Evolutionary conservation across 768 basidiomycete species (phyloP).

Genomic region (Mycena chlorophos): DNA sequence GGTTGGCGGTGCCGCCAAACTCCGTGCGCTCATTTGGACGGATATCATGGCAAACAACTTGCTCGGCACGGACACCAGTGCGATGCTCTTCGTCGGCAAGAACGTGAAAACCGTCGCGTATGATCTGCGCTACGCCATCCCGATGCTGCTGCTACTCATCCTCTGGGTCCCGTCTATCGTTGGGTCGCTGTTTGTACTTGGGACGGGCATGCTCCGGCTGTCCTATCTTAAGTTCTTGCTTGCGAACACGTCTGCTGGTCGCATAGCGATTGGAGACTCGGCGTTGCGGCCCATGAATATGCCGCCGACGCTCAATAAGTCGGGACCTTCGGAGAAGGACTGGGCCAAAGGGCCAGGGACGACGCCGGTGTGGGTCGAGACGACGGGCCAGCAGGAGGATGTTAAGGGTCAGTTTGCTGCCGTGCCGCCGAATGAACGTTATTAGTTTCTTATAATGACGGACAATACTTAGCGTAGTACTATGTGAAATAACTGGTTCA

Average conservation of each 20-base stretch:
- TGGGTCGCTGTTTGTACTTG: conserved; percentile 7
- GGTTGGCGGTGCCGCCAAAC: conserved; percentile 9
- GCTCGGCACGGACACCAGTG: conserved; percentile 9
- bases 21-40: conserved; percentile 22
- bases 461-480: background rate
- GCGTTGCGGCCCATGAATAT: conserved; percentile 8
- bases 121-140: conserved; percentile 18
- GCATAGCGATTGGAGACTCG: conserved; percentile 17
- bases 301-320: background rate
- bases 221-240: conserved; percentile 17
- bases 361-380: background rate
- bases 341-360: background rate
- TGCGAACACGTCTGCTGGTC: conserved; percentile 21
- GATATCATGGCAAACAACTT: conserved; percentile 23
- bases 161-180: conserved; percentile 18
- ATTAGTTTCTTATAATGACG: background rate
- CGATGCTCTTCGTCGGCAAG: conserved; percentile 6
- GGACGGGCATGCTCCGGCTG: conserved; percentile 13
- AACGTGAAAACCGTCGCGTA: conserved; percentile 13
- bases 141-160: conserved; percentile 12
- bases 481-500: too few species aligned
- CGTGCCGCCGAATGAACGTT: background rate
- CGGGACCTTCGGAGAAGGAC: background rate
- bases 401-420: background rate
- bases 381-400: background rate